phyloP scores from a whole-genome alignment of 106 monocot genomes.

The Cymbidium sinense region DNA sequence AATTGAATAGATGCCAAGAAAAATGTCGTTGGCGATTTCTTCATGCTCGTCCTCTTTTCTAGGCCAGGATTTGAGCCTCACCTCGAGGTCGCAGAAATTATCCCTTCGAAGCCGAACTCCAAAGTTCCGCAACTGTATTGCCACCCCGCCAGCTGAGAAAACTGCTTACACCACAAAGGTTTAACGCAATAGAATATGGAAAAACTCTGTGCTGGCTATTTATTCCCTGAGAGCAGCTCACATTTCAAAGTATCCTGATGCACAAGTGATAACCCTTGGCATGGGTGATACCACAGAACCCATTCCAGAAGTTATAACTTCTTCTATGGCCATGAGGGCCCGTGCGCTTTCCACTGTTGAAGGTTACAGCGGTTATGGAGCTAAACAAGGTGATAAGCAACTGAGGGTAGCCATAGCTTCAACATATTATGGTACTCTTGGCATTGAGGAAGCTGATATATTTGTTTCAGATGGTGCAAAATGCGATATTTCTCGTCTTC shows the following conservation, averaged over 20 bases:
- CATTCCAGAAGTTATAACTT: constrained; percentile 81
- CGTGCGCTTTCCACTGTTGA: constrained; percentile 70
- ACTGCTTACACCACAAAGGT: constrained; percentile 64
- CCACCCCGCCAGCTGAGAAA: background rate
- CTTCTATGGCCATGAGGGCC: constrained; percentile 66
- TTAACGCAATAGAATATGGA: constrained; percentile 76
- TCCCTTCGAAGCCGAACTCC: background rate
- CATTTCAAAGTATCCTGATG: constrained; percentile 60
- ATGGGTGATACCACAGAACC: constrained; percentile 95
- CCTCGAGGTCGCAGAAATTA: background rate
- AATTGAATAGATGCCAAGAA: background rate
- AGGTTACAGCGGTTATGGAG: constrained; percentile 96
- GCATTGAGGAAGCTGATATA: too few species aligned
- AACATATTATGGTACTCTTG: too few species aligned
- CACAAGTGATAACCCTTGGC: constrained; percentile 75
- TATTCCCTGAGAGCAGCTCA: constrained; percentile 69
- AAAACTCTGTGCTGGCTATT: constrained; percentile 91
- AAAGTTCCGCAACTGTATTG: background rate
- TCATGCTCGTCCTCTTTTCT: background rate
- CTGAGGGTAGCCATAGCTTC: too few species aligned
- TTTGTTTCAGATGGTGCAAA: too few species aligned
- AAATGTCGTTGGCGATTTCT: background rate
- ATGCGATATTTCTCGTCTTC: too few species aligned
- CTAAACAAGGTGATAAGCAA: constrained; percentile 95
- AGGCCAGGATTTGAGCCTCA: background rate